These are phyloP conservation scores for Teratosphaeria epicoccoides DNA, from an alignment of 2,329 filamentous ascomycete genomes.

Conservation along the genomic window DNA sequence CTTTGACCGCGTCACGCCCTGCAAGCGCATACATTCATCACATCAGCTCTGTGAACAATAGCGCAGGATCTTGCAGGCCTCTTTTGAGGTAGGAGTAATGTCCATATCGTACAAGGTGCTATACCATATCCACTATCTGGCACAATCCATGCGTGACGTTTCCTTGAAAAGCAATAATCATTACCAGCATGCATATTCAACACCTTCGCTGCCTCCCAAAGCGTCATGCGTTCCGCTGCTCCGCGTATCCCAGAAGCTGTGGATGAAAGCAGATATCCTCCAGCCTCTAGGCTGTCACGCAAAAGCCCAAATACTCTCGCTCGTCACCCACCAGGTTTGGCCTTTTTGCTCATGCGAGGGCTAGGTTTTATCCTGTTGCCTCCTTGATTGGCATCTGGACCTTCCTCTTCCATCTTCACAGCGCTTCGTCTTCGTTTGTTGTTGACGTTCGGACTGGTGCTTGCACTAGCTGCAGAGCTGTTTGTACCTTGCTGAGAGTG, in stretches of 20 bases:
- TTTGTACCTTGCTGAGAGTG: slow-evolving; percentile 47
- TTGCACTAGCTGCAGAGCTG: slow-evolving; percentile 46
- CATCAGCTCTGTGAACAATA: too few species aligned
- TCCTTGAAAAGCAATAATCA: neutral
- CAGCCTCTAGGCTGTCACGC: neutral
- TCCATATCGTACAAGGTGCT: slow-evolving; percentile 1
- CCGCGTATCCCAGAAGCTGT: neutral
- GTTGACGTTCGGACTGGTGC: slow-evolving; percentile 47
- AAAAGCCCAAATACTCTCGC: neutral
- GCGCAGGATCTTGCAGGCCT: too few species aligned
- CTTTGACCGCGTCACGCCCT: too few species aligned
- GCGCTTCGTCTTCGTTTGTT: slow-evolving; percentile 51
- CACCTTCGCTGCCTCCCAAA: neutral
- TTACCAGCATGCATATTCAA: neutral
- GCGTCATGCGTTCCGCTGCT: neutral
- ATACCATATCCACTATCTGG: neutral
- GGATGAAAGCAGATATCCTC: neutral
- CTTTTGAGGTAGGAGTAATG: neutral
- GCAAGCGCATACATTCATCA: too few species aligned
- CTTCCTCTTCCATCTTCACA: slow-evolving; percentile 50
- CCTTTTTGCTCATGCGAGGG: slow-evolving; percentile 33
- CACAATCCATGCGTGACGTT: neutral
- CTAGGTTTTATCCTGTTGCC: slow-evolving; percentile 40
- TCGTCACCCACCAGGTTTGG: slow-evolving; percentile 16
- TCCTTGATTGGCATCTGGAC: slow-evolving; percentile 35